Conservation (phyloP, 2,329 filamentous ascomycete species). For the Endocalyx cinctus region DNA sequence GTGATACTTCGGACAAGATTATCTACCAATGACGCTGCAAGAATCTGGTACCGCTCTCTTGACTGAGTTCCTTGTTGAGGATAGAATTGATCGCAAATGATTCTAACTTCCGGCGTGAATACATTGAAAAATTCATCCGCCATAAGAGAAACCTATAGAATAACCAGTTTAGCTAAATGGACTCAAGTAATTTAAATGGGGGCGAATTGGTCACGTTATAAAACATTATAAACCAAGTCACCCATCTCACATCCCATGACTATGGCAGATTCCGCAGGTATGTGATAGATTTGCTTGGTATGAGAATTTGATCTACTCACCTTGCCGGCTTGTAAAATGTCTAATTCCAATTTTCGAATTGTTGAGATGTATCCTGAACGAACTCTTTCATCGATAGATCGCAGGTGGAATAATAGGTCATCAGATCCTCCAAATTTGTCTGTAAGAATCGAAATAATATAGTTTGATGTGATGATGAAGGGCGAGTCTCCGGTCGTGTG, state of each 20-base stretch:
- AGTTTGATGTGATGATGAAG: slow-evolving; percentile 31
- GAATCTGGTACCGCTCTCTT: slow-evolving; percentile 37
- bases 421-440: slow-evolving; percentile 27
- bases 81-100: slow-evolving; percentile 42
- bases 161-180: slow-evolving; percentile 12
- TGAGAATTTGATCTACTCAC: too few species aligned
- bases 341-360: slow-evolving; percentile 45
- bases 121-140: slow-evolving; percentile 33
- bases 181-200: background rate
- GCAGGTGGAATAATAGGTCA: too few species aligned
- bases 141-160: slow-evolving; percentile 31
- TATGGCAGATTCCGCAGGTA: too few species aligned
- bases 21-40: slow-evolving; percentile 37
- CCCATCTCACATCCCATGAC: too few species aligned
- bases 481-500: slow-evolving; percentile 22
- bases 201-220: background rate
- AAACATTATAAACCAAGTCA: too few species aligned
- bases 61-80: slow-evolving; percentile 24
- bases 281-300: too few species aligned
- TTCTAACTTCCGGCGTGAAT: slow-evolving; percentile 37
- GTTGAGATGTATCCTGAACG: slow-evolving; percentile 33
- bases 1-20: slow-evolving; percentile 29
- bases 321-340: slow-evolving; percentile 47
- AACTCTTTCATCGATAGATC: slow-evolving; percentile 31
- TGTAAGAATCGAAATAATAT: slow-evolving; percentile 32